These are phyloP conservation scores for Eucalyptus tenuipes DNA, from an alignment of 345 rosid species.

Conservation along the genomic window DNA sequence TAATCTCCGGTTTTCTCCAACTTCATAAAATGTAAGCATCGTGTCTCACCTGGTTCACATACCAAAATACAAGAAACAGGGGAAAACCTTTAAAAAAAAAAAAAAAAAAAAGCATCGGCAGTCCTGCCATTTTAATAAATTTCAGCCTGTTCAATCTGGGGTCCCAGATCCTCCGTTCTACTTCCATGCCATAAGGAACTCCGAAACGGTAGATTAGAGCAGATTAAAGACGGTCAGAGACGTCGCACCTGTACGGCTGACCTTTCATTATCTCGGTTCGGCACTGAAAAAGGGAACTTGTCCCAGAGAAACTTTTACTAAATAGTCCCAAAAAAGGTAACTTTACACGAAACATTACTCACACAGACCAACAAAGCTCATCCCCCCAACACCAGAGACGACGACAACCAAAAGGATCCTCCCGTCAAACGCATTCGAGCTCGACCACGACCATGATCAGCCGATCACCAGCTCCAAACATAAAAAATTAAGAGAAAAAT, in stretches of 20 bases:
- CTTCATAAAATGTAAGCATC: background rate
- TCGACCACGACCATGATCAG: background rate
- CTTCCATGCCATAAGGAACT: background rate
- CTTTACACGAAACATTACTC: background rate
- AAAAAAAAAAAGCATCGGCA: background rate
- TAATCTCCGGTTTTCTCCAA: background rate
- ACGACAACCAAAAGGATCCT: background rate
- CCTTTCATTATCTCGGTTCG: background rate
- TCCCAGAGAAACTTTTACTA: background rate
- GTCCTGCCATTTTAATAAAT: background rate
- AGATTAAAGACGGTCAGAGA: background rate
- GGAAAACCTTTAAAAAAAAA: background rate
- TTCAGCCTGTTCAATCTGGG: background rate
- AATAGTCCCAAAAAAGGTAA: background rate
- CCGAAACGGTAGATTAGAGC: background rate
- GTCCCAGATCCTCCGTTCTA: background rate
- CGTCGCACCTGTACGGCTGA: background rate
- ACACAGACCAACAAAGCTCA: background rate
- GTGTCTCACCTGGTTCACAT: background rate
- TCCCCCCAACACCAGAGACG: background rate
- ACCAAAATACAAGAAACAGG: background rate
- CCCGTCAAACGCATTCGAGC: background rate
- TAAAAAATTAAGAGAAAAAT: background rate
- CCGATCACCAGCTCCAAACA: background rate
- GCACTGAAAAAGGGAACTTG: background rate